Evolutionary conservation across 2,329 filamentous ascomycete genomes (phyloP).

Genomic region (Diplodia seriata): DNA sequence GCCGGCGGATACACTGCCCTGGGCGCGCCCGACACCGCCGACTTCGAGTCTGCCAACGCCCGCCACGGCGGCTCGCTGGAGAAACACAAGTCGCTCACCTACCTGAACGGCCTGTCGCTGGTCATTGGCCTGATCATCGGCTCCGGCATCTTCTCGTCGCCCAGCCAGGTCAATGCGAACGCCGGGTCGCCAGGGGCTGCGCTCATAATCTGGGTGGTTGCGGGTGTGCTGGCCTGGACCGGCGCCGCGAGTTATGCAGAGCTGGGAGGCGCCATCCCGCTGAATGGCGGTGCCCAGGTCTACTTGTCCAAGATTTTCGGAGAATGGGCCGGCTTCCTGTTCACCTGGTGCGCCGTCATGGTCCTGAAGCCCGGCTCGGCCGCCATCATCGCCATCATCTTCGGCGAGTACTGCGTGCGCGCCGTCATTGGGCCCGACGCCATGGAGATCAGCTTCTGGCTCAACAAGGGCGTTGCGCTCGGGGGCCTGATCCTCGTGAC

Average conservation of each 20-base stretch:
- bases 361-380: slow-evolving; percentile 93
- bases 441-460: slow-evolving; percentile 80
- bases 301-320: slow-evolving; percentile 97
- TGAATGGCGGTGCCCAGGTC: slow-evolving; percentile 93
- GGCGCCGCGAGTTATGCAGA: slow-evolving; percentile 95
- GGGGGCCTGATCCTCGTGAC: slow-evolving; percentile 78
- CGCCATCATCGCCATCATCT: slow-evolving; percentile 96
- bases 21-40: slow-evolving; percentile 71
- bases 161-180: slow-evolving; percentile 89
- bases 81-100: slow-evolving; percentile 94
- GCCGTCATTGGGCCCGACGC: slow-evolving; percentile 87
- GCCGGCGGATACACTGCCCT: slow-evolving; percentile 79
- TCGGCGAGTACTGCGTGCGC: slow-evolving; percentile 95
- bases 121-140: slow-evolving; percentile 95
- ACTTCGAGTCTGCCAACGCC: slow-evolving; percentile 61
- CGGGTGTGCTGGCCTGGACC: slow-evolving; percentile 94
- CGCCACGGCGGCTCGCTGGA: slow-evolving; percentile 82
- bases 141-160: slow-evolving; percentile 94
- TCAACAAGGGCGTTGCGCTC: slow-evolving; percentile 87
- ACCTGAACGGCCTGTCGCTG: slow-evolving; percentile 88
- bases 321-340: slow-evolving; percentile 89
- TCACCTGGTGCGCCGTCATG: slow-evolving; percentile 93
- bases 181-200: slow-evolving; percentile 90
- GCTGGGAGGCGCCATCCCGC: slow-evolving; percentile 89
- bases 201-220: slow-evolving; percentile 88